Evolutionary conservation across 2,329 filamentous ascomycete genomes (phyloP).

Genomic region (Alternaria sp.): DNA sequence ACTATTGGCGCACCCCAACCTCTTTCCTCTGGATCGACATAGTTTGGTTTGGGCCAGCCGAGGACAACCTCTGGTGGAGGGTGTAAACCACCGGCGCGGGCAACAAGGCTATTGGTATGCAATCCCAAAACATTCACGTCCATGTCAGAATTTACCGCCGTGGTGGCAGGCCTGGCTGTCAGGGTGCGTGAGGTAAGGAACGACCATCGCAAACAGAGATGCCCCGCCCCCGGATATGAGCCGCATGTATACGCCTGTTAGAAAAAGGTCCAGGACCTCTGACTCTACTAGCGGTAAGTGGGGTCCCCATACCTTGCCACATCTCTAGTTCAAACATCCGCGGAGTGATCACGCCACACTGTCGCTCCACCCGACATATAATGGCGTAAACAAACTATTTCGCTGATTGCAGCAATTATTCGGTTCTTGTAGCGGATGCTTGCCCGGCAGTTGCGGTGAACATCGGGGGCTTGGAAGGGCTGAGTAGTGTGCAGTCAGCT

Average conservation of each 20-base stretch:
- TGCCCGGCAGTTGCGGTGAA: slow-evolving; percentile 2
- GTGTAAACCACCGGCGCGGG: slow-evolving; percentile 41
- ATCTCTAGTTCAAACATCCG: slow-evolving; percentile 16
- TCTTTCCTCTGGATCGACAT: slow-evolving; percentile 56
- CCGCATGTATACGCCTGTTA: slow-evolving; percentile 23
- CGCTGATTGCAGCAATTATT: slow-evolving; percentile 4
- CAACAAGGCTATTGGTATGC: slow-evolving; percentile 23
- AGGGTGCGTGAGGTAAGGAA: slow-evolving; percentile 1
- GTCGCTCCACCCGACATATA: background rate
- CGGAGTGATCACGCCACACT: slow-evolving; percentile 14
- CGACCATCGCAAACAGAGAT: slow-evolving; percentile 8
- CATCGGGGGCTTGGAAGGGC: background rate
- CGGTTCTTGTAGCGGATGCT: background rate
- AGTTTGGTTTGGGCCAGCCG: slow-evolving; percentile 60
- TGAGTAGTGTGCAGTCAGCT: background rate
- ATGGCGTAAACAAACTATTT: background rate
- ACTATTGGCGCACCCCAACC: slow-evolving; percentile 56
- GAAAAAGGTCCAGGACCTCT: slow-evolving; percentile 13
- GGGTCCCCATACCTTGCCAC: slow-evolving; percentile 17
- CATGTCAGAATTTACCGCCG: slow-evolving; percentile 14
- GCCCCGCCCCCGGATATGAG: slow-evolving; percentile 4
- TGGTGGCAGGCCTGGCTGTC: slow-evolving; percentile 1
- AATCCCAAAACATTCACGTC: slow-evolving; percentile 11
- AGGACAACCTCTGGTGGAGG: slow-evolving; percentile 55
- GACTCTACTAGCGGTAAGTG: slow-evolving; percentile 18